Percentiles rank a stretch among this genome's conserved stretches.
Evolutionary conservation across 805 yeast genomes (phyloP).

Genomic region (Wickerhamiella australiensis): DNA sequence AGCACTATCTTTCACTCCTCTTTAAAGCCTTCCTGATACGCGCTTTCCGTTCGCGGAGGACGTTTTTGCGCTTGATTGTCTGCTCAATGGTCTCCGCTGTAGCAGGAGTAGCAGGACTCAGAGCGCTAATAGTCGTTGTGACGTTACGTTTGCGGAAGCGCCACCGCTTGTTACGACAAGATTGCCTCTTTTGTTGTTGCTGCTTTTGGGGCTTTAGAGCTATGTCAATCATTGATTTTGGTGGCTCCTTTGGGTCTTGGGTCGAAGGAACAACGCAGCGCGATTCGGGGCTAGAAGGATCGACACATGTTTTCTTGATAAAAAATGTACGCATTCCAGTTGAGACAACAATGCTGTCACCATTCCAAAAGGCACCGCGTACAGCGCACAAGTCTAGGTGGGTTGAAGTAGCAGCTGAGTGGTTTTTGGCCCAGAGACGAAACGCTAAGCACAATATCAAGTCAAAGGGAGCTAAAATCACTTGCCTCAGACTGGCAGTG

Average conservation of each 20-base stretch:
- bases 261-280: neutral
- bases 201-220: neutral
- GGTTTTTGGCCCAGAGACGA: neutral
- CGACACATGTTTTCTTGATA: neutral
- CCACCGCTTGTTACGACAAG: neutral
- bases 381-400: slow-evolving; percentile 1
- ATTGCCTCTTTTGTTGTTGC: too few species aligned
- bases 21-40: neutral
- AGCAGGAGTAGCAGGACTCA: neutral
- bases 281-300: neutral
- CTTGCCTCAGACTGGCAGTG: neutral
- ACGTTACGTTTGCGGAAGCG: neutral
- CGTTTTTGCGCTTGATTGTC: neutral
- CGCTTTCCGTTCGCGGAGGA: neutral
- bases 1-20: too few species aligned
- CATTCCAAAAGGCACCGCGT: slow-evolving; percentile 4
- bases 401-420: neutral
- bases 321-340: slow-evolving; percentile 6
- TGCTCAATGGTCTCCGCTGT: neutral
- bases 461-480: neutral
- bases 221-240: neutral
- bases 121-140: neutral
- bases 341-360: slow-evolving; percentile 3
- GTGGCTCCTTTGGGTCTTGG: neutral
- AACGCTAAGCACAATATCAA: neutral